Conservation (phyloP, 2,329 filamentous ascomycete genomes). For the Penicillium brasilianum region DNA sequence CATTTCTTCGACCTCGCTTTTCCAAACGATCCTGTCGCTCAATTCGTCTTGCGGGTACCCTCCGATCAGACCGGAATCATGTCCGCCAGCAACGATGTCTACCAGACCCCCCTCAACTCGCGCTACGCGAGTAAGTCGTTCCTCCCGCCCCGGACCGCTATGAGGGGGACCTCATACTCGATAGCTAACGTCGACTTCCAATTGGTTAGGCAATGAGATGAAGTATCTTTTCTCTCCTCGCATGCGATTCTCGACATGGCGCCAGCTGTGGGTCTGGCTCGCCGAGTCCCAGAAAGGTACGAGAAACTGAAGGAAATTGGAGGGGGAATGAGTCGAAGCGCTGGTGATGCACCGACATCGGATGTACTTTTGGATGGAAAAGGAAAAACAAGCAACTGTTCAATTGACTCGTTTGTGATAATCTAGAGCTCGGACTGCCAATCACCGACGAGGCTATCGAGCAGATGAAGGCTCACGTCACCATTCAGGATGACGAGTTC, state of each 20-base stretch:
- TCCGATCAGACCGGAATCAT: slow-evolving; percentile 34
- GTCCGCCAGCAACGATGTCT: slow-evolving; percentile 56
- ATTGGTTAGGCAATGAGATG: slow-evolving; percentile 65
- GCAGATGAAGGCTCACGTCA: slow-evolving; percentile 74
- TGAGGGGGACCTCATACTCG: slow-evolving; percentile 21
- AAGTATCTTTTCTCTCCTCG: slow-evolving; percentile 78
- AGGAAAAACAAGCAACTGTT: slow-evolving; percentile 7
- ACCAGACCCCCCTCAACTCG: slow-evolving; percentile 71
- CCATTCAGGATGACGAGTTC: slow-evolving; percentile 79
- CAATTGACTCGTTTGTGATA: slow-evolving; percentile 33
- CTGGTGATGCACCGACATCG: slow-evolving; percentile 20
- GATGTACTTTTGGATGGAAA: slow-evolving; percentile 7
- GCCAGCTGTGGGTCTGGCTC: slow-evolving; percentile 82
- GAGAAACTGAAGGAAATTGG: slow-evolving; percentile 9
- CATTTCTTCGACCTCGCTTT: slow-evolving; percentile 21
- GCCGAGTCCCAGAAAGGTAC: slow-evolving; percentile 74
- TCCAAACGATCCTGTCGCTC: slow-evolving; percentile 24
- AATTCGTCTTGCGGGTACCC: slow-evolving; percentile 32
- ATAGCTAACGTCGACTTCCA: slow-evolving; percentile 21
- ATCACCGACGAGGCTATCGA: slow-evolving; percentile 77
- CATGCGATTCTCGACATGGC: slow-evolving; percentile 77
- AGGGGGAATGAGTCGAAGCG: slow-evolving; percentile 9
- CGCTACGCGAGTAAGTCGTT: slow-evolving; percentile 69
- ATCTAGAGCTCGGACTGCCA: slow-evolving; percentile 70
- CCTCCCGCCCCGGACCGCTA: slow-evolving; percentile 13